These are phyloP conservation scores for Psidium guajava DNA, from an alignment of 345 rosid genomes.

Conservation along the genomic window DNA sequence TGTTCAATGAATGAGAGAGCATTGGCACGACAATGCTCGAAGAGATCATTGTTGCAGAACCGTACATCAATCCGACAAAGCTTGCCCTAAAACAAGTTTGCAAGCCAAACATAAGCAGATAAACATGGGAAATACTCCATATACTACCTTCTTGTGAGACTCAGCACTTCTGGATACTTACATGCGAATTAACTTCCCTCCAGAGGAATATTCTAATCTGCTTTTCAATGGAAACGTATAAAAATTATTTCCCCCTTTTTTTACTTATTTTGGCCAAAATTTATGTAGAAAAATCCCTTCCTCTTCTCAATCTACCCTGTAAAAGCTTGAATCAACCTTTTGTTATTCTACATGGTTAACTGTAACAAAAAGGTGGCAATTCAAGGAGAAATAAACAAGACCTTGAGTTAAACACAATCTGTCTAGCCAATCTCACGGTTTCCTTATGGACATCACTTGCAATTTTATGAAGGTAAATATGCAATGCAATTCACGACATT, in stretches of 20 bases:
- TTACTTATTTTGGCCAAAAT: not conserved
- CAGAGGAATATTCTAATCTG: no score
- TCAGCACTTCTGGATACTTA: not conserved
- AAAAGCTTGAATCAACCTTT: not conserved
- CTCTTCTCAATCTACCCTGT: not conserved
- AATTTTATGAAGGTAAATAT: no score
- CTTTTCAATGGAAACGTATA: not conserved
- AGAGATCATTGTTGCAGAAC: conserved; percentile 52
- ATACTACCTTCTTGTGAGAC: not conserved
- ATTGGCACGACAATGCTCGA: conserved; percentile 61
- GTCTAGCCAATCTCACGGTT: not conserved
- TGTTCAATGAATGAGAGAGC: conserved; percentile 72
- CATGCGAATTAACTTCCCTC: no score
- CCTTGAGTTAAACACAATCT: not conserved
- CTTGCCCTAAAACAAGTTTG: conserved; percentile 57
- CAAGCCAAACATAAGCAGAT: not conserved
- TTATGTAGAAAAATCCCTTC: not conserved
- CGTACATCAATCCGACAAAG: conserved; percentile 61
- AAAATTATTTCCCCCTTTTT: not conserved
- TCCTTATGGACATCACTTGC: not conserved
- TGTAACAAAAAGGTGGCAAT: not conserved
- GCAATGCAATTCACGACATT: no score
- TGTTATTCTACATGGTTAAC: not conserved
- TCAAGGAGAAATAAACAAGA: not conserved
- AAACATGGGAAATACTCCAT: not conserved